Evolutionary conservation across 768 basidiomycete species (phyloP), one percentile per base, ranked within the genome.

Genomic region (Macrolepiota fuliginosa): DNA sequence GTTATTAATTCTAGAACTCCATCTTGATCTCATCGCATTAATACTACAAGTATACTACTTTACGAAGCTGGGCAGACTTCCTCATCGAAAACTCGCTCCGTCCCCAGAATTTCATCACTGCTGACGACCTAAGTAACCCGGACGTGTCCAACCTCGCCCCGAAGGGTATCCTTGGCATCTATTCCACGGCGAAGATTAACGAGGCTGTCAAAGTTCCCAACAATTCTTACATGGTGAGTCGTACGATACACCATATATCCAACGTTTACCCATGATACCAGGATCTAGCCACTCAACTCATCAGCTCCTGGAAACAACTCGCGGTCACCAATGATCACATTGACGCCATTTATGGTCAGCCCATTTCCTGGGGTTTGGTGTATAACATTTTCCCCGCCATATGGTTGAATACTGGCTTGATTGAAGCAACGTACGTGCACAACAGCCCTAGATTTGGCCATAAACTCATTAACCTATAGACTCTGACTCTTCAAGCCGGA

Each of bases 71-170:
- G 83, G 81, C 82, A 0, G 74, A 79, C 10, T 84, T 79, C 69
- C 75, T 87, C 12, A 69, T 81, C 55, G 64, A 61, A 7, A 68
- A 74, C 37, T 63, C 79, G 1, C 68, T 78, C 19, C 68, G 77
- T 24, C 53, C 53, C 12, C 19, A 2, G 19, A 35, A 13, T 9
- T 37, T 37, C 25, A 27, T 25, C 25, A 59, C 56, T 15, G 39
- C 60, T 11, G 64, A 65, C 35, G 63, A 39, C 1, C 62, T 66
- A 19, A 67, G 65, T 19, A 68, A 74, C 46, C 72, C 69, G 15
- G 78, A 82, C 62, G 72, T 80, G 62, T 81, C 84, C 1, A 86
- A 86, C 64, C 77, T 87, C 19, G 85, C 84, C 1, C 75, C 87
- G 64, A 88, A 87, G 63, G 84, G 84, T 25, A 83, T 86, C 65